Evolutionary conservation across 2,329 filamentous ascomycete species (phyloP).

Genomic region (Leptographium flavum): DNA sequence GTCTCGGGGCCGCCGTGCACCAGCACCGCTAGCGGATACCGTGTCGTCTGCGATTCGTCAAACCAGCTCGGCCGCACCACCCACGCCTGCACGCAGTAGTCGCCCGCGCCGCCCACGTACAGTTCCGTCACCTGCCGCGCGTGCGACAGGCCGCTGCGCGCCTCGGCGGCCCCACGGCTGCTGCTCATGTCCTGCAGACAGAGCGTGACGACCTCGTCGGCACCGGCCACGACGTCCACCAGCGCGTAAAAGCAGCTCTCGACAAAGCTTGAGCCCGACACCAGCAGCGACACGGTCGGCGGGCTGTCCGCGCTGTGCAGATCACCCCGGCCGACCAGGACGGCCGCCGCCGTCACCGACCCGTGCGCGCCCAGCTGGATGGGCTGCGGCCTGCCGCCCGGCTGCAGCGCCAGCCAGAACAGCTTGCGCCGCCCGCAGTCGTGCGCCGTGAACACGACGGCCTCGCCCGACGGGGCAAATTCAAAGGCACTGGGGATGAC

Average conservation of each 20-base stretch:
- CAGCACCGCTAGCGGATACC: constrained; percentile 23
- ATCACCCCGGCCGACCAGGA: not conserved
- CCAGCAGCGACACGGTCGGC: constrained; percentile 15
- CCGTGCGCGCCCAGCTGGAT: constrained; percentile 13
- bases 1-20: constrained; percentile 27
- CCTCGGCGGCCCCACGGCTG: constrained; percentile 18
- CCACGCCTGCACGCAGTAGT: constrained; percentile 22
- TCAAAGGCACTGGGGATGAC: constrained; percentile 18
- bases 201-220: not conserved
- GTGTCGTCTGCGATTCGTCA: constrained; percentile 19
- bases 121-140: constrained; percentile 24
- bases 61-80: constrained; percentile 24
- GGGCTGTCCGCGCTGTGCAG: not conserved
- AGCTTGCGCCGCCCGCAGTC: constrained; percentile 20
- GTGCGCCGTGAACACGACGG: constrained; percentile 20
- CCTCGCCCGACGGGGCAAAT: constrained; percentile 20
- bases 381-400: constrained; percentile 13
- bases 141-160: constrained; percentile 19
- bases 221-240: constrained; percentile 11
- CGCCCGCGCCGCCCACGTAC: constrained; percentile 22
- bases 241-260: constrained; percentile 25
- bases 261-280: constrained; percentile 22
- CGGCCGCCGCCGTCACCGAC: constrained; percentile 12
- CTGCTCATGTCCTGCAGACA: constrained; percentile 17
- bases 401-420: constrained; percentile 19